Conservation (phyloP, 2,329 filamentous ascomycete genomes). For the Cytospora piceicola region DNA sequence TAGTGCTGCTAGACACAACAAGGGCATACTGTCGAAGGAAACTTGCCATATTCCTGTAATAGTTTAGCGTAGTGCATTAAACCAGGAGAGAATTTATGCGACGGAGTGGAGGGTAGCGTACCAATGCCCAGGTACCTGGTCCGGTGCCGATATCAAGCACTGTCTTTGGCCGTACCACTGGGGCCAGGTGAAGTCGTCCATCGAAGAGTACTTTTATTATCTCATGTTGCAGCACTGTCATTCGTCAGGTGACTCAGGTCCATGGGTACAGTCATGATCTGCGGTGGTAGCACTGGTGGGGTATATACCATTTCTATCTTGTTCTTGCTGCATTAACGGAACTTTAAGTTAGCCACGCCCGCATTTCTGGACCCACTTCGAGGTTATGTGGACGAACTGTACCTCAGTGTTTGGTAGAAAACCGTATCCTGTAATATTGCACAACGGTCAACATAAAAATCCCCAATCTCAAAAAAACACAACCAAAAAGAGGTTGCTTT, state of each 20-base stretch:
- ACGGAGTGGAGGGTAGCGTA: constrained; percentile 27
- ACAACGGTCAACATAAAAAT: background rate
- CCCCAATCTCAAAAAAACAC: no score
- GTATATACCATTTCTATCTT: constrained; percentile 37
- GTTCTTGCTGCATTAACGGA: constrained; percentile 35
- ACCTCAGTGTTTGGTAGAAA: constrained; percentile 34
- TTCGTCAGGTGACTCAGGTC: no score
- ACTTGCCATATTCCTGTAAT: constrained; percentile 35
- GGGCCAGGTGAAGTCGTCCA: constrained; percentile 37
- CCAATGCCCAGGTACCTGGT: constrained; percentile 38
- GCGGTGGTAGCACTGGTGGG: background rate
- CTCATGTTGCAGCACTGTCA: constrained; percentile 37
- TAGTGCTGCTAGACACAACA: background rate
- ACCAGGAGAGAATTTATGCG: background rate
- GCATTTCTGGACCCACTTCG: background rate
- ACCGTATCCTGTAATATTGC: constrained; percentile 16
- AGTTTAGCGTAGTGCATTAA: constrained; percentile 25
- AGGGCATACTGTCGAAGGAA: background rate
- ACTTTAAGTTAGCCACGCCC: constrained; percentile 27
- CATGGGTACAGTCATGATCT: constrained; percentile 2
- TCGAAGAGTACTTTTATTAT: constrained; percentile 38
- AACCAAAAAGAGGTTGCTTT: background rate
- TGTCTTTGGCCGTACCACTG: constrained; percentile 35
- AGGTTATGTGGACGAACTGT: constrained; percentile 8
- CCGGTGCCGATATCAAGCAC: constrained; percentile 39